A percentile compares a stretch with the other conserved stretches of the same genome.
phyloP scores from a whole-genome alignment of 352 stramenopile species.

The Phytophthora parvispora region DNA sequence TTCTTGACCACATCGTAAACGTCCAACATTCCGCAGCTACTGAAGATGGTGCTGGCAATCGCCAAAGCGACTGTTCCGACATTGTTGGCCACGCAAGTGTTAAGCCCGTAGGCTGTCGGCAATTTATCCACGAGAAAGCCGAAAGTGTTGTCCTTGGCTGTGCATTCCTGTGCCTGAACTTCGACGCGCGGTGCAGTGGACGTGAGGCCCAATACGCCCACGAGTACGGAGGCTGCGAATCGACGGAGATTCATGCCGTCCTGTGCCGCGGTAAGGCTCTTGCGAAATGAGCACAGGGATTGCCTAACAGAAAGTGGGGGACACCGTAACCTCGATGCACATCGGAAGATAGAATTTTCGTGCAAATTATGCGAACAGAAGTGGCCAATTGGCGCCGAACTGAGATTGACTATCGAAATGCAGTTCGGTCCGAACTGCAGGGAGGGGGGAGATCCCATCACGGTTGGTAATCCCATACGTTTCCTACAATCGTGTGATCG shows the following conservation, averaged over 20 bases:
- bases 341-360: conserved; percentile 27
- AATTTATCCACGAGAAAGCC: conserved; percentile 39
- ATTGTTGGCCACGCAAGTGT: conserved; percentile 67
- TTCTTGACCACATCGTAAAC: conserved; percentile 48
- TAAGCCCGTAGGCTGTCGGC: conserved; percentile 49
- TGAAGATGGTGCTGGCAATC: conserved; percentile 39
- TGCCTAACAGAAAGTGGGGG: background rate
- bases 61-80: conserved; percentile 32
- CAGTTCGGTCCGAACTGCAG: background rate
- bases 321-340: conserved; percentile 17
- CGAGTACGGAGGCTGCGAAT: conserved; percentile 17
- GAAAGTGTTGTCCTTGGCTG: conserved; percentile 25
- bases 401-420: conserved; percentile 25
- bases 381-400: conserved; percentile 12
- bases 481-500: conserved; percentile 24
- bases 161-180: conserved; percentile 38
- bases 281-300: conserved; percentile 26
- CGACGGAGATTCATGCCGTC: conserved; percentile 35
- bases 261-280: conserved; percentile 9
- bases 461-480: conserved; percentile 27
- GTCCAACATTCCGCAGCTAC: conserved; percentile 47
- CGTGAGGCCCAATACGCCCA: conserved; percentile 18
- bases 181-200: conserved; percentile 2
- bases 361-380: background rate
- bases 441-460: conserved; percentile 19